Base-by-base conservation (phyloP, 2,329 filamentous ascomycete genomes). In the Xylariaceae sp. region DNA sequence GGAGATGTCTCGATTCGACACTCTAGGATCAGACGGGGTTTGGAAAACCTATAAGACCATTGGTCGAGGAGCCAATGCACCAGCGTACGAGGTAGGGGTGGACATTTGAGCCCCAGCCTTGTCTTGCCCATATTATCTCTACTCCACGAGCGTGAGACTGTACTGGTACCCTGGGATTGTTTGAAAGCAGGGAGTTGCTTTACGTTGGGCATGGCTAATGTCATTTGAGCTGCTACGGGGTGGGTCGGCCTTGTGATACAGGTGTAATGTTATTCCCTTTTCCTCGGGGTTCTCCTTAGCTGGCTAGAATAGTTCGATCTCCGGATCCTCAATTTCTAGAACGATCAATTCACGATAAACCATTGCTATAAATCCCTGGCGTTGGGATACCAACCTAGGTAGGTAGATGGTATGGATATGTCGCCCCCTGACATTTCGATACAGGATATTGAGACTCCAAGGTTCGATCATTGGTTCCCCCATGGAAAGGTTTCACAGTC, bases 11-110 rank as follows among this genome's bases (percentile, higher is more conserved):
- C 71, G 80, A 37, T 84, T 84, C 53, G 81, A 84, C 56, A 75
- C 75, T 1, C 72, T 83, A 69, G 74, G 75, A 16, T 63, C 65
- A 1, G 74, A 81, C 56, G 79, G 79, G 0, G 66, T 72, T 50
- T 82, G 75, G 63, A 72, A 74, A 55, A 74, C 68, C 47, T 80
- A 77, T 60, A 80, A 80, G 69, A 82, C 80, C 15, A 70, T 82
- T 42, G 80, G 80, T 13, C 72, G 73, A 54, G 68, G 74, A 30
- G 72, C 66, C 2, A 68, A 67, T 16, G 76, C 76, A 0, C 63
- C 64, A 21, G 68, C 70, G 3, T 73, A 64, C 37, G 63, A 67
- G 50, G 43, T 58, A 21, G 61, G 60, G 5, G 54, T 66, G 46
- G 61, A 57, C 44, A 60, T 65, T 34, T 60, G 21, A 59, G 22